These are phyloP conservation scores for Scytalidium lignicola DNA, from an alignment of 2,329 filamentous ascomycete species.

Conservation along the genomic window DNA sequence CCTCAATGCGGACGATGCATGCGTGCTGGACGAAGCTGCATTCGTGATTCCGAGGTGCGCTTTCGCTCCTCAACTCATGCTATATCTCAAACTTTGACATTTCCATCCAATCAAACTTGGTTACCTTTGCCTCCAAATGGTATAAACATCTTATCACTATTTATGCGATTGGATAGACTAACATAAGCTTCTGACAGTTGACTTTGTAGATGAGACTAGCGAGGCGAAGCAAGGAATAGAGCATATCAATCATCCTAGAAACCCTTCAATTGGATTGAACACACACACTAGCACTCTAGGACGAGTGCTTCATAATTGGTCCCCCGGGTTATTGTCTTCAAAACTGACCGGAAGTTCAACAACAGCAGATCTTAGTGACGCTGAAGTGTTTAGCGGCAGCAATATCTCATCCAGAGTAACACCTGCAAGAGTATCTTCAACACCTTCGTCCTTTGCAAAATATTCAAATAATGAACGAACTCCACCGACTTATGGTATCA, in stretches of 20 bases:
- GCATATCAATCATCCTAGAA: neutral
- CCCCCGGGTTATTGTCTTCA: neutral
- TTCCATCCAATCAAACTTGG: neutral
- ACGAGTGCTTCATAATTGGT: neutral
- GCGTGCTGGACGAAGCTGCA: neutral
- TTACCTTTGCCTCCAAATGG: neutral
- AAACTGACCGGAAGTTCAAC: neutral
- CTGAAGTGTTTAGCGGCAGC: neutral
- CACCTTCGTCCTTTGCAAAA: neutral
- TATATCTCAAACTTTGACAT: neutral
- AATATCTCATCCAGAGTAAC: neutral
- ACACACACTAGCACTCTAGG: neutral
- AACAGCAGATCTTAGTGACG: neutral
- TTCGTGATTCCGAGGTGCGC: neutral
- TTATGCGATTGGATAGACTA: neutral
- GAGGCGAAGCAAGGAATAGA: neutral
- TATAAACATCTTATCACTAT: neutral
- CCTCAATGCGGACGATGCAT: slow-evolving; percentile 3
- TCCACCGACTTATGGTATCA: neutral
- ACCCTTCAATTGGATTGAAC: neutral
- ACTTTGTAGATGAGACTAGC: neutral
- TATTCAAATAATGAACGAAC: neutral
- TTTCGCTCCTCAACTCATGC: neutral
- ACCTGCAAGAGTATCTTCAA: neutral
- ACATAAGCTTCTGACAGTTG: neutral